Evolutionary conservation across 75 land plant genomes (phyloP), one percentile per base, ranked within the genome.

Genomic region (Ceratopteris richardii): DNA sequence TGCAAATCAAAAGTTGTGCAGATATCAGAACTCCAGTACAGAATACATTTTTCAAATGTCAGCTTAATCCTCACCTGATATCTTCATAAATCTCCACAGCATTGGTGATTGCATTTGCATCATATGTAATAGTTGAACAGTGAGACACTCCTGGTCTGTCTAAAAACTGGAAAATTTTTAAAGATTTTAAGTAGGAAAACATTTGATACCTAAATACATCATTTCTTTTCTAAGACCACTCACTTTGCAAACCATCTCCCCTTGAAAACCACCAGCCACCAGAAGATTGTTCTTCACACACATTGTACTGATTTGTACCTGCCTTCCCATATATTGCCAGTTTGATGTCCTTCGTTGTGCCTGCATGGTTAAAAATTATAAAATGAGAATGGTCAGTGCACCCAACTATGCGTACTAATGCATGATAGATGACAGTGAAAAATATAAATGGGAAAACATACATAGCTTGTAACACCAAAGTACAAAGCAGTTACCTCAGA

Each of bases 211-310:
- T 42, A 51, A n/a, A 24, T 20, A 51, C n/a, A 16, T n/a, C n/a
- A 14, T 9, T 33, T 4, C 7, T 33, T 33, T 33, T 33, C 37
- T 33, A 9, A 33, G 20, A 11, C 30, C 11, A 19, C 60, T 51
- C 77, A 89, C 95, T 88, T 94, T 94, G 68, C 90, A 89, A 50
- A 67, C 74, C 65, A 89, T 77, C 66, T 89, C 95, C 54, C 95
- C 95, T 31, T 80, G 95, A 63, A 89, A 89, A 9, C 95, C 95
- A 31, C 95, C 95, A 22, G 90, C 87, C 30, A 89, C 84, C 41
- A 89, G 73, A 53, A 89, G 77, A 62, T 82, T 80, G 29, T 83
- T 77, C 64, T 83, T 83, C 9, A 89, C 95, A 42, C 87, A 85
- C 57, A 89, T 67, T 9, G 90, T 86, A 54, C 95, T 89, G 30